Evolutionary conservation across 305 asterid species (phyloP), one percentile per base, ranked within the genome.

Genomic region (Fraxinus angustifolia): DNA sequence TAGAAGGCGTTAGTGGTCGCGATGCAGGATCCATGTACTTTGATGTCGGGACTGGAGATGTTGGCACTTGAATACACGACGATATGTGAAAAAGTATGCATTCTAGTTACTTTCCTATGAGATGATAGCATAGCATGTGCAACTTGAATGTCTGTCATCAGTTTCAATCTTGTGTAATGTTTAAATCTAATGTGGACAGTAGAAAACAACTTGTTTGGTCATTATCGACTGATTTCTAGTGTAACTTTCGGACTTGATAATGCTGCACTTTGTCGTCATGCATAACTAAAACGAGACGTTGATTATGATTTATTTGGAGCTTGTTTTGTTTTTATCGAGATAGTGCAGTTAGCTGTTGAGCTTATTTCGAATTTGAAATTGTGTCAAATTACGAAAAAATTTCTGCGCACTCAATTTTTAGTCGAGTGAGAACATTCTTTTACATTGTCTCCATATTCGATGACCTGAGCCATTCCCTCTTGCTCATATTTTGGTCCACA

Each of bases 1-100:
- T 89, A 84, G 90, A 88, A 79, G 84, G 81, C 28, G 75, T 84
- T 8, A 75, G 81, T 38, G 86, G 80, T 53, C 74, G 78, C 70
- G 53, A 6, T 2, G 53, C 74, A 11, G 84, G 78, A 17, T 81
- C 87, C 8, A 30, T 28, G 8, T 73, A 40, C 73, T 79, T 67
- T 40, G 82, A 78, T 82, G 83, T 75, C 45, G 84, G 84, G 11
- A 80, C 70, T 2, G 78, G 75, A 12, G 77, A 72, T 17, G 34
- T 3, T 19, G 78, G 56, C 76, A 84, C 72, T 60, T 80, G 78
- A 76, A 30, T 73, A 36, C 45, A 35, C 14, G 70, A 58, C 31
- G 23, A 56, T 74, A 38, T 74, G 12, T 34, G 60, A 35, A 45
- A 30, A 28, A 30, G 40, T 30, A 68, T 31, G 74, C 74, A 14